Evolutionary conservation across 2,329 filamentous ascomycete species (phyloP).

Genomic region (Talaromyces sp.): DNA sequence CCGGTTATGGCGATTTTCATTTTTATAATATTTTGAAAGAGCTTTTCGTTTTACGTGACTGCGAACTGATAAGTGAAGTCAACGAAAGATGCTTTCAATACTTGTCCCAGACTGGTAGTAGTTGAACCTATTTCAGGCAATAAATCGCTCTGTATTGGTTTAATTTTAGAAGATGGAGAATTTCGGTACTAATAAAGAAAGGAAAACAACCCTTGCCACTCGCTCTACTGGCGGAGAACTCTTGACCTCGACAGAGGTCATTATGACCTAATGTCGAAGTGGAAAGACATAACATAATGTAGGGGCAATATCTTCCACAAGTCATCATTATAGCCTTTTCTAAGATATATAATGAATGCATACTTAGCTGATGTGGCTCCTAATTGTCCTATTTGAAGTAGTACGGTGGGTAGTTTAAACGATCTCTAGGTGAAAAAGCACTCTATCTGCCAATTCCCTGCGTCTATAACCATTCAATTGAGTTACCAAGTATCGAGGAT

Average conservation of each 20-base stretch:
- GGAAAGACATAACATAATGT: neutral
- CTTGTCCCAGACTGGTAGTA: neutral
- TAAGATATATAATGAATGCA: neutral
- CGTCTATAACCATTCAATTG: neutral
- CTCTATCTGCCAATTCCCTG: neutral
- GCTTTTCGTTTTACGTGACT: neutral
- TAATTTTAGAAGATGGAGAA: neutral
- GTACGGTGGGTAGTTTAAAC: neutral
- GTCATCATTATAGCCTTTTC: neutral
- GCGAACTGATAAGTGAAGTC: neutral
- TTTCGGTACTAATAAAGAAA: neutral
- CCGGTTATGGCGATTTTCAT: slow-evolving; percentile 41
- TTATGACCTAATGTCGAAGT: neutral
- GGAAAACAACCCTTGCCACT: neutral
- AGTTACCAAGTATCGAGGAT: neutral
- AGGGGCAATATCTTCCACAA: neutral
- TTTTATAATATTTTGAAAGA: neutral
- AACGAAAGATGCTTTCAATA: neutral
- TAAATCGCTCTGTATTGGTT: neutral
- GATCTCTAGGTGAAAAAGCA: neutral
- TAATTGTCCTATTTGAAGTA: neutral
- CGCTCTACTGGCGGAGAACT: neutral
- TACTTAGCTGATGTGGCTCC: neutral
- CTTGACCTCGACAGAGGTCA: neutral
- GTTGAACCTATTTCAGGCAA: neutral